Conservation (phyloP, 106 monocot species). For the Iris macrosiphon region DNA sequence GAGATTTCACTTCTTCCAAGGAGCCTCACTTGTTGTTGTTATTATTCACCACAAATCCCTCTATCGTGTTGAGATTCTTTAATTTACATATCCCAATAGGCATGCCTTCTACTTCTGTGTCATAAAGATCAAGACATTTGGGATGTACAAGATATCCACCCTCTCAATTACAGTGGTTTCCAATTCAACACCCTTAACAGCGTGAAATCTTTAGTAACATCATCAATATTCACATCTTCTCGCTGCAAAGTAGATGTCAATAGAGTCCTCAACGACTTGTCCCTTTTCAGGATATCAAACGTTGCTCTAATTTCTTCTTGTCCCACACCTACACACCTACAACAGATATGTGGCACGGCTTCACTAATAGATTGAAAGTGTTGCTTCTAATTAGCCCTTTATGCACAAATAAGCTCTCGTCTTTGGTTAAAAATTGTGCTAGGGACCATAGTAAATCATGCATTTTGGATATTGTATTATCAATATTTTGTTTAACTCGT, state of each 20-base stretch:
- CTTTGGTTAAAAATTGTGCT: neutral
- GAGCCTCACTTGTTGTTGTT: neutral
- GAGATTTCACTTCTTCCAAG: constrained; percentile 12
- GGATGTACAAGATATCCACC: constrained; percentile 8
- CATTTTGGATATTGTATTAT: constrained; percentile 1
- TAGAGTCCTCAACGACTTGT: constrained; percentile 9
- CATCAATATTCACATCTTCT: neutral
- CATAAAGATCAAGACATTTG: constrained; percentile 1
- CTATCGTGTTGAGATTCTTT: neutral
- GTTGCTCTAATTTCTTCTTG: too few species aligned
- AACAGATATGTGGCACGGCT: constrained; percentile 3
- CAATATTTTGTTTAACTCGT: neutral
- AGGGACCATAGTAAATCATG: constrained; percentile 7
- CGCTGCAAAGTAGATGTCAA: neutral
- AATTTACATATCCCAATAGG: constrained; percentile 12
- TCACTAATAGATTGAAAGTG: neutral
- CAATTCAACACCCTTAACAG: constrained; percentile 16
- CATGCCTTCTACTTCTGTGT: neutral
- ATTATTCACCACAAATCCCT: constrained; percentile 4
- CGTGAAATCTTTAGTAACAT: neutral
- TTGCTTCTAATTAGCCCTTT: neutral
- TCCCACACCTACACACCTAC: neutral
- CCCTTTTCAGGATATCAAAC: neutral
- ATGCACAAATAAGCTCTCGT: neutral
- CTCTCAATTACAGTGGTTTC: neutral